Conservation (phyloP, 192 early-diverging fungal species). For the Phycomyces nitens region DNA sequence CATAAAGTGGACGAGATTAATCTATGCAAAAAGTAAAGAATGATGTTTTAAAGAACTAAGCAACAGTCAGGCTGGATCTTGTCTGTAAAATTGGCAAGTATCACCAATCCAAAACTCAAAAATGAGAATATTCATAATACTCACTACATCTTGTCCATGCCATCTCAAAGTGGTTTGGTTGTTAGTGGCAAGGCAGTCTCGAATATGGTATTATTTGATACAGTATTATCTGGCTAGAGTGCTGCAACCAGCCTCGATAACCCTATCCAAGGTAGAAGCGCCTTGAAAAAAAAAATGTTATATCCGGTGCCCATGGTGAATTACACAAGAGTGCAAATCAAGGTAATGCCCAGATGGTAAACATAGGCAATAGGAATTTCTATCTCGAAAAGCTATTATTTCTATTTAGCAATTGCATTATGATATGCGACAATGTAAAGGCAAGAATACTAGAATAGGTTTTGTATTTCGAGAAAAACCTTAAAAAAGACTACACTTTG, state of each 20-base stretch:
- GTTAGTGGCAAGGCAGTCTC: background rate
- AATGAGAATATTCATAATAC: background rate
- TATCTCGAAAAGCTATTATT: too few relatives aligned
- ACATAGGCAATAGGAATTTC: too few relatives aligned
- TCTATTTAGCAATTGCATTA: too few relatives aligned
- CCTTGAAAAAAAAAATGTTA: slow-evolving; percentile 8
- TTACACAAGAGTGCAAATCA: slow-evolving; percentile 9
- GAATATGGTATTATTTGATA: slow-evolving; percentile 7
- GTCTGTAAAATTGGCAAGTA: background rate
- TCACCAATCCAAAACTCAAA: slow-evolving; percentile 3
- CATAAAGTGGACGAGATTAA: too few relatives aligned
- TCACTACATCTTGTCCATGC: background rate
- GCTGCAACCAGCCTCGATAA: background rate
- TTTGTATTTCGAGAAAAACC: too few relatives aligned
- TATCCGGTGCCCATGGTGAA: background rate
- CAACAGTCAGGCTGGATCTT: background rate
- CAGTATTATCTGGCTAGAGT: background rate
- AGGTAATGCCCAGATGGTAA: too few relatives aligned
- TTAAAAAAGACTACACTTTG: too few relatives aligned
- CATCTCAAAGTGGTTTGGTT: background rate
- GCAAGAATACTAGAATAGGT: too few relatives aligned
- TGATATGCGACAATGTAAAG: too few relatives aligned
- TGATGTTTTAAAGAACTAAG: too few relatives aligned
- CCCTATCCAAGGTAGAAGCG: background rate
- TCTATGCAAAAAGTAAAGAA: too few relatives aligned